phyloP scores from a whole-genome alignment of 495 filamentous ascomycete genomes.

The Aspergillus sparsus region DNA sequence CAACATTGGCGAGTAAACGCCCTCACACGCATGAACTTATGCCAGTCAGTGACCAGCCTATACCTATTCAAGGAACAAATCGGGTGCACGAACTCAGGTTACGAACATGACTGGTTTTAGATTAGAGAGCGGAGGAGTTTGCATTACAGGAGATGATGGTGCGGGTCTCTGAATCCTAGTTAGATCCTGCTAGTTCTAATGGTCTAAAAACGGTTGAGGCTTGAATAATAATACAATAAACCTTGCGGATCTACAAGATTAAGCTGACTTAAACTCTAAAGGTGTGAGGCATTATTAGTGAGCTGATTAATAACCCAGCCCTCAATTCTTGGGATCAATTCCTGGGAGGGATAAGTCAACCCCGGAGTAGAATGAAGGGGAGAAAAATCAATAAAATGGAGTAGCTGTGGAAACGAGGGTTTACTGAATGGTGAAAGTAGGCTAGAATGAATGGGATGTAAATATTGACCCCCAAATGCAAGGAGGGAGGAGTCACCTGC shows the following conservation, averaged over 20 bases:
- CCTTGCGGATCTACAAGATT: constrained; percentile 6
- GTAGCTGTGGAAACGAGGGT: not conserved
- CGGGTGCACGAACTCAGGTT: not conserved
- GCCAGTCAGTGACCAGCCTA: not conserved
- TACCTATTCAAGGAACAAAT: not conserved
- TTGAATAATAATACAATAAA: constrained; percentile 3
- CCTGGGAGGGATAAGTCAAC: too few species aligned
- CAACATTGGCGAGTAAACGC: not conserved
- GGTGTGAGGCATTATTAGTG: not conserved
- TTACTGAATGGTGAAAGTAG: not conserved
- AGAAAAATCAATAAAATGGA: not conserved
- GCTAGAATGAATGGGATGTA: not conserved
- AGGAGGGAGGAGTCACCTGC: not conserved
- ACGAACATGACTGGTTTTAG: not conserved
- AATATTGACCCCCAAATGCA: not conserved
- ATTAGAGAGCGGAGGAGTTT: too few species aligned
- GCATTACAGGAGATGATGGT: not conserved
- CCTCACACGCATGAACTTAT: not conserved
- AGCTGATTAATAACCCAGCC: not conserved
- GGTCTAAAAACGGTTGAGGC: not conserved
- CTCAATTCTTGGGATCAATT: too few species aligned
- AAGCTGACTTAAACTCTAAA: not conserved
- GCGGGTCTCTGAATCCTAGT: constrained; percentile 2
- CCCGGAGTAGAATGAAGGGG: too few species aligned
- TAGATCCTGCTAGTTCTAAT: constrained; percentile 4